A percentile compares a stretch with the other conserved stretches of the same genome.
phyloP scores from a whole-genome alignment of 805 yeast species.

The Candida ipomoeae region DNA sequence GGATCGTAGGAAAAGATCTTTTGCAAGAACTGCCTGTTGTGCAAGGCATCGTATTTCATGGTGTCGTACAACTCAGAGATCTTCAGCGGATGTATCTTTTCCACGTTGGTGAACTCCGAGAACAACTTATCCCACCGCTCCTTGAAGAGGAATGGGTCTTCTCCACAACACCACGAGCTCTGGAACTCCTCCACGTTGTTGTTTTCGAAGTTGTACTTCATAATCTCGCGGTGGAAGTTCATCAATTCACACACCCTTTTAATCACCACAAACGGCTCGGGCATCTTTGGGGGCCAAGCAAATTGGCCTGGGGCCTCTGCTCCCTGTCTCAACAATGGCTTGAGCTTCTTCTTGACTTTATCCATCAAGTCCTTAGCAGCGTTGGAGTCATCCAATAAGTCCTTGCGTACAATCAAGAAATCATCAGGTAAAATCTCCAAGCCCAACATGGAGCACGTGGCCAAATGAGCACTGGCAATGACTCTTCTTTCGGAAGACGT shows the following conservation, averaged over 20 bases:
- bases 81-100: slow-evolving; percentile 95
- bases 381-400: slow-evolving; percentile 89
- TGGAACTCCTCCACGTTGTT: slow-evolving; percentile 68
- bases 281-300: slow-evolving; percentile 98
- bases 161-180: slow-evolving; percentile 92
- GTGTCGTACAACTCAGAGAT: slow-evolving; percentile 96
- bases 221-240: slow-evolving; percentile 82
- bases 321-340: slow-evolving; percentile 91
- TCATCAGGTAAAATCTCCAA: slow-evolving; percentile 66
- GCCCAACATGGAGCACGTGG: slow-evolving; percentile 72
- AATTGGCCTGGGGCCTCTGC: slow-evolving; percentile 96
- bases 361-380: slow-evolving; percentile 99
- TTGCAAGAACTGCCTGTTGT: slow-evolving; percentile 84
- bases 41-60: slow-evolving; percentile 97
- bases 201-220: slow-evolving; percentile 73
- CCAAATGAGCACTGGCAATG: slow-evolving; percentile 83
- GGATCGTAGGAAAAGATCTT: slow-evolving; percentile 69
- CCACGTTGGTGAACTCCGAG: slow-evolving; percentile 86
- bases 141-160: slow-evolving; percentile 81
- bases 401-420: slow-evolving; percentile 79
- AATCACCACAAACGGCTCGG: slow-evolving; percentile 92
- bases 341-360: slow-evolving; percentile 91
- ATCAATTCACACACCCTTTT: slow-evolving; percentile 91
- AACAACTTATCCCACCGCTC: slow-evolving; percentile 98
- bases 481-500: slow-evolving; percentile 96